Conservation (phyloP, 345 rosid species). For the Xanthoceras sorbifolium region DNA sequence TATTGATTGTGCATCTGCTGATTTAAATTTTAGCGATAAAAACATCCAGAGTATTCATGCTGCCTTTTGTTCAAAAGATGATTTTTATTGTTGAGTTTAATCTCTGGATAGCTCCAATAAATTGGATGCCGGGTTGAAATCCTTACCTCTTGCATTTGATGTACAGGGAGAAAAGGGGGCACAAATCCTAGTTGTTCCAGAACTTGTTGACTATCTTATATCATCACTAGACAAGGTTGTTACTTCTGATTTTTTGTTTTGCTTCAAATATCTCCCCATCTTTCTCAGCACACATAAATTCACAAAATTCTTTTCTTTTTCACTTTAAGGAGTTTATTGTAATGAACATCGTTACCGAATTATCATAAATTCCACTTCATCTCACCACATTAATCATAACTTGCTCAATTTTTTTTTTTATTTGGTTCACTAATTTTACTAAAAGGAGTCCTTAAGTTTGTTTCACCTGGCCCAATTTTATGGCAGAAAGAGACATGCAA, state of each 20-base stretch:
- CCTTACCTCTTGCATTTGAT: conserved; percentile 16
- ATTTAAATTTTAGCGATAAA: neutral
- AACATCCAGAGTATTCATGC: neutral
- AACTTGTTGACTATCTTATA: conserved; percentile 76
- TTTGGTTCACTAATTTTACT: neutral
- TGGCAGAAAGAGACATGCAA: neutral
- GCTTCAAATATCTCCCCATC: neutral
- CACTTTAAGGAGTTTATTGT: neutral
- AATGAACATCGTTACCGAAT: neutral
- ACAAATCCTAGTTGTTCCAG: conserved; percentile 80
- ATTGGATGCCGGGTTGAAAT: neutral
- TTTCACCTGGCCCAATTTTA: neutral
- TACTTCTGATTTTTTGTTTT: conserved; percentile 13
- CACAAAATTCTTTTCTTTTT: neutral
- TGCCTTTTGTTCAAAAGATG: neutral
- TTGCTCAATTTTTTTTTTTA: neutral
- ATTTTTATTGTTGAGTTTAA: neutral
- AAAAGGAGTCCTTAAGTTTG: neutral
- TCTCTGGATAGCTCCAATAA: neutral
- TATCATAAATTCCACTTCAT: neutral
- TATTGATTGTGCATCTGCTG: neutral
- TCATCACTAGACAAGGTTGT: conserved; percentile 79
- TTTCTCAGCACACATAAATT: neutral
- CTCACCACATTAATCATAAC: neutral
- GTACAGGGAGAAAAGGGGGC: conserved; percentile 86